These are phyloP conservation scores for Dioscorea dumetorum DNA, from an alignment of 106 monocot species.

Conservation along the genomic window DNA sequence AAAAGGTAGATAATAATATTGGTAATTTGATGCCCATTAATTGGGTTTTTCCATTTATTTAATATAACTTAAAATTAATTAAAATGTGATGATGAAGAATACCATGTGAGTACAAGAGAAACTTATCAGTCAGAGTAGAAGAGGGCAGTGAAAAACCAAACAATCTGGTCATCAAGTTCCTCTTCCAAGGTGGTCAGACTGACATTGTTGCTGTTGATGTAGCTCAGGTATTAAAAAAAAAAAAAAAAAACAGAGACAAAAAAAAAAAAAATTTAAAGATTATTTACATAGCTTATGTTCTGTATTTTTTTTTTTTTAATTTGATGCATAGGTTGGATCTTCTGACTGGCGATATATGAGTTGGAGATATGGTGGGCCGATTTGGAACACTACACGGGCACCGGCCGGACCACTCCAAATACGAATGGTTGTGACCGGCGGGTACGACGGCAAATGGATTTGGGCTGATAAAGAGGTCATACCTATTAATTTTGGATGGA, in stretches of 20 bases:
- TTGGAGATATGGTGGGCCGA: conserved; percentile 36
- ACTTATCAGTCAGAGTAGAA: conserved; percentile 66
- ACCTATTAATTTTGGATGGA: conserved; percentile 71
- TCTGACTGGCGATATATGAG: conserved; percentile 64
- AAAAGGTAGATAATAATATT: conserved; percentile 35
- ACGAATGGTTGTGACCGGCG: conserved; percentile 67
- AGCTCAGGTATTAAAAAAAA: not conserved
- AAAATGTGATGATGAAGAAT: conserved; percentile 27
- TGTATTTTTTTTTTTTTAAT: not conserved
- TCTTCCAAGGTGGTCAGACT: conserved; percentile 88
- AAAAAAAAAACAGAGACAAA: not conserved
- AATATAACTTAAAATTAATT: too few relatives aligned
- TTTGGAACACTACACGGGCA: conserved; percentile 49
- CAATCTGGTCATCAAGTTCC: conserved; percentile 47
- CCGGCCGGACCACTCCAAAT: conserved; percentile 76
- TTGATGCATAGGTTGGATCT: conserved; percentile 16
- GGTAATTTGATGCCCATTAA: too few relatives aligned
- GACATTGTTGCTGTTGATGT: conserved; percentile 64
- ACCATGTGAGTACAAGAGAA: conserved; percentile 54
- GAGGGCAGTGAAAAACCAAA: conserved; percentile 49
- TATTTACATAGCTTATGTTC: not conserved
- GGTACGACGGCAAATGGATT: conserved; percentile 83
- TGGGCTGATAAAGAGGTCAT: conserved; percentile 61
- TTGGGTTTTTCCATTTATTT: too few relatives aligned
- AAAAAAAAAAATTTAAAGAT: not conserved